Conservation (phyloP, 768 basidiomycete species). For the Suillus spraguei region DNA sequence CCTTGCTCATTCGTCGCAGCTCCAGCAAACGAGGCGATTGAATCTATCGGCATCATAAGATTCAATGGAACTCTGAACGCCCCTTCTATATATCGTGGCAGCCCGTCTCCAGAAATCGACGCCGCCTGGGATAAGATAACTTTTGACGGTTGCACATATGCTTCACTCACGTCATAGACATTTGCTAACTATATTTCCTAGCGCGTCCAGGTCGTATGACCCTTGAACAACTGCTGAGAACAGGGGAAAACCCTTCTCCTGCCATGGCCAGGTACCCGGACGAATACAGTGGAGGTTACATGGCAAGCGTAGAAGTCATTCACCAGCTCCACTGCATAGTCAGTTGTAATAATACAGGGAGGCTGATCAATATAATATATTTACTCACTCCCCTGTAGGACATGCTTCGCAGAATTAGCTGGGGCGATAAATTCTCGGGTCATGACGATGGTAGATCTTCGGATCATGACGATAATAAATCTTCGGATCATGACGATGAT, state of each 20-base stretch:
- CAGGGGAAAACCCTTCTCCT: background rate
- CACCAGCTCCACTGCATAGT: too few species aligned
- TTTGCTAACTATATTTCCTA: background rate
- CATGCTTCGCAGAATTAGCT: too few species aligned
- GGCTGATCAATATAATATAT: too few species aligned
- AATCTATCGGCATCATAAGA: background rate
- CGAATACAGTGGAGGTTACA: too few species aligned
- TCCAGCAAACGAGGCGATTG: background rate
- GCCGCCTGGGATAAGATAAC: background rate
- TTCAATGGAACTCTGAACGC: background rate
- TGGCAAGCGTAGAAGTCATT: too few species aligned
- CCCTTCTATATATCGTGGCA: background rate
- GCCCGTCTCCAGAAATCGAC: background rate
- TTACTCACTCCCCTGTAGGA: too few species aligned
- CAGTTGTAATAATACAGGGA: too few species aligned
- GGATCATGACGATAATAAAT: too few species aligned
- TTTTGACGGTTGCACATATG: background rate
- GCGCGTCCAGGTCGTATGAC: background rate
- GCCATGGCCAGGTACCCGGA: background rate
- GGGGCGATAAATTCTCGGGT: too few species aligned
- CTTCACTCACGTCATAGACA: background rate
- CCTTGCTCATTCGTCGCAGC: background rate
- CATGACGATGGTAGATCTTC: too few species aligned
- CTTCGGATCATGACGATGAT: too few species aligned
- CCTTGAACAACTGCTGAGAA: background rate